phyloP scores from a whole-genome alignment of 1,284 basidiomycete species.

The Cutaneotrichosporon sp. region DNA sequence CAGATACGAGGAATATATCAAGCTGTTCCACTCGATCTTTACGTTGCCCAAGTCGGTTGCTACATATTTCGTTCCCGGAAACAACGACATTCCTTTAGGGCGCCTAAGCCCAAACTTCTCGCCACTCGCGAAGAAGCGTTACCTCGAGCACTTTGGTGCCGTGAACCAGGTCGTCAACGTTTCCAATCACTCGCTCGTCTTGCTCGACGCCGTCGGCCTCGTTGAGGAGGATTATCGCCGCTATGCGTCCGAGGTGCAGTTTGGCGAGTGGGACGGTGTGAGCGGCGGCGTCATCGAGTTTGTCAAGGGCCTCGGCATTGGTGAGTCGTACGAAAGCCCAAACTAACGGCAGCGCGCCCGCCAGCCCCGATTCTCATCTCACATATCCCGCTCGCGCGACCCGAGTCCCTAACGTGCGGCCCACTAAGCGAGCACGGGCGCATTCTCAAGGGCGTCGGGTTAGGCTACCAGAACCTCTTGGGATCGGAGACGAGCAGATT shows the following conservation, averaged over 20 bases:
- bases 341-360: constrained; percentile 35
- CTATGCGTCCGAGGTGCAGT: constrained; percentile 57
- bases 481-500: constrained; percentile 70
- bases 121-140: constrained; percentile 63
- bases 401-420: constrained; percentile 69
- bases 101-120: constrained; percentile 51
- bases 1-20: constrained; percentile 64
- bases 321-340: constrained; percentile 46
- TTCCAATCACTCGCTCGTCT: constrained; percentile 68
- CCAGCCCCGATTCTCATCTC: constrained; percentile 66
- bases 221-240: constrained; percentile 73
- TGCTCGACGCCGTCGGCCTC: constrained; percentile 72
- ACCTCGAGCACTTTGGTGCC: constrained; percentile 57
- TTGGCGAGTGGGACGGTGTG: constrained; percentile 62
- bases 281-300: constrained; percentile 68
- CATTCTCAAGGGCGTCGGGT: constrained; percentile 70
- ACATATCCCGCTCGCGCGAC: constrained; percentile 77
- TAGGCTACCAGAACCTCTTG: constrained; percentile 77
- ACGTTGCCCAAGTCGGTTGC: constrained; percentile 49
- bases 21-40: constrained; percentile 66
- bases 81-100: constrained; percentile 78
- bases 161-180: constrained; percentile 53
- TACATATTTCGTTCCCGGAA: constrained; percentile 74
- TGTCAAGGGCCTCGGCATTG: constrained; percentile 61
- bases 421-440: constrained; percentile 68